These are phyloP conservation scores for Penicillium sp. DNA, from an alignment of 2,329 filamentous ascomycete genomes.

Conservation along the genomic window DNA sequence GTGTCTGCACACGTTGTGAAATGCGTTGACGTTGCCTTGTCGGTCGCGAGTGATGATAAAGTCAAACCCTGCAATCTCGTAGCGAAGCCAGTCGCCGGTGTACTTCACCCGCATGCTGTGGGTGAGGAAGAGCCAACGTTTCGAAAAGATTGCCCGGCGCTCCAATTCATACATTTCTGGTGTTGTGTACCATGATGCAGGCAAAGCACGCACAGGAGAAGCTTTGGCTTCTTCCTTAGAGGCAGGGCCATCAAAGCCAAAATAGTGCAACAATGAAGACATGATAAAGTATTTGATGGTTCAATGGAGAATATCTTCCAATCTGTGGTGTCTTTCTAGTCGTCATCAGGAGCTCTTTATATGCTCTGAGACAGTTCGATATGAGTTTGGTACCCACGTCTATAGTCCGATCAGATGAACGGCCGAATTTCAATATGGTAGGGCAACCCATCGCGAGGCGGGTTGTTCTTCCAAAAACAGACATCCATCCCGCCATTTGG, in stretches of 20 bases:
- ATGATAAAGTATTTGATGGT: constrained; percentile 4
- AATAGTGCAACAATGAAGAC: constrained; percentile 23
- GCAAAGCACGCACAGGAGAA: constrained; percentile 19
- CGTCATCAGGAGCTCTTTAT: neutral
- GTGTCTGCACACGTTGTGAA: constrained; percentile 26
- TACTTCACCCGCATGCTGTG: constrained; percentile 25
- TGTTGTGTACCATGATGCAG: constrained; percentile 25
- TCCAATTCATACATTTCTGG: constrained; percentile 27
- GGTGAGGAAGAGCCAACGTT: constrained; percentile 24
- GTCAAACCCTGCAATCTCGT: constrained; percentile 23
- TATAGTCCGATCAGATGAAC: constrained; percentile 6
- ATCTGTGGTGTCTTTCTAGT: neutral
- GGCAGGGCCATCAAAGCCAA: constrained; percentile 19
- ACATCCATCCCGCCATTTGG: neutral
- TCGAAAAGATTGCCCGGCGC: constrained; percentile 24
- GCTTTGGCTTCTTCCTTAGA: constrained; percentile 12
- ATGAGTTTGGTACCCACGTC: neutral
- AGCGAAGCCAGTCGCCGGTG: constrained; percentile 24
- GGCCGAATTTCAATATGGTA: neutral
- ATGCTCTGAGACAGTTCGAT: neutral
- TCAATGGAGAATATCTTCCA: neutral
- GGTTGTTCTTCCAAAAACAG: constrained; percentile 2
- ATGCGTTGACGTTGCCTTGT: constrained; percentile 21
- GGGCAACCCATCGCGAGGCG: constrained; percentile 1
- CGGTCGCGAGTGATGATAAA: constrained; percentile 25